phyloP scores from a whole-genome alignment of 371 early-diverging fungal genomes.

The Cokeromyces recurvatus region DNA sequence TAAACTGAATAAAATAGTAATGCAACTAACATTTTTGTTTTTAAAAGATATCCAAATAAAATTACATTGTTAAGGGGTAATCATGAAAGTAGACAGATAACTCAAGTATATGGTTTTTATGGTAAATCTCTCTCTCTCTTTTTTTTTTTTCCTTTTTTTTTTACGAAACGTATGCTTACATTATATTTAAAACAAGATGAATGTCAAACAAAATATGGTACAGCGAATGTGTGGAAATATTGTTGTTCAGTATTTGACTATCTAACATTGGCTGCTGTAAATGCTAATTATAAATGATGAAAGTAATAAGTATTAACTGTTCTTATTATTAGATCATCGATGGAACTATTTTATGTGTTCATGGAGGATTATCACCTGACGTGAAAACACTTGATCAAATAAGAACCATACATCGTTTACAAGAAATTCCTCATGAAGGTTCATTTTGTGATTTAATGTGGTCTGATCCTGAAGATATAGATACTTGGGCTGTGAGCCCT shows the following conservation, averaged over 20 bases:
- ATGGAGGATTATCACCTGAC: slow-evolving; percentile 98
- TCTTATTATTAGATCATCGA: slow-evolving; percentile 37
- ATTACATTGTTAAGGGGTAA: slow-evolving; percentile 99
- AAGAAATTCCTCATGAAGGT: slow-evolving; percentile 99
- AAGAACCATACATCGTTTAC: slow-evolving; percentile 92
- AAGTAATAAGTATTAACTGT: not conserved
- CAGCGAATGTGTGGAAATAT: slow-evolving; percentile 97
- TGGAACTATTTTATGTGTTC: slow-evolving; percentile 91
- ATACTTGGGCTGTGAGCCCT: slow-evolving; percentile 98
- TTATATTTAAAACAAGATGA: too few relatives aligned
- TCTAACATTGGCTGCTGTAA: slow-evolving; percentile 93
- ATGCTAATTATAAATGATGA: not conserved
- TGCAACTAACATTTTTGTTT: not conserved
- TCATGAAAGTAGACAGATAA: slow-evolving; percentile 99
- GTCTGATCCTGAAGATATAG: slow-evolving; percentile 94
- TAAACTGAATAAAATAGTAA: too few relatives aligned
- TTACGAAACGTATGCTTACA: too few relatives aligned
- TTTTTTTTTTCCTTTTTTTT: too few relatives aligned
- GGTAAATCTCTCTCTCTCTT: too few relatives aligned
- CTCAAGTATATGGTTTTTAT: slow-evolving; percentile 99
- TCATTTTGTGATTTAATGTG: slow-evolving; percentile 96
- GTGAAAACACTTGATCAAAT: slow-evolving; percentile 97
- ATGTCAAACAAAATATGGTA: slow-evolving; percentile 98
- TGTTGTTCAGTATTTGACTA: slow-evolving; percentile 99
- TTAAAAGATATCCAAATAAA: slow-evolving; percentile 72